Evolutionary conservation across 2,329 filamentous ascomycete genomes (phyloP), one percentile per base, ranked within the genome.

Genomic region (Myriosclerotinia curreyana): DNA sequence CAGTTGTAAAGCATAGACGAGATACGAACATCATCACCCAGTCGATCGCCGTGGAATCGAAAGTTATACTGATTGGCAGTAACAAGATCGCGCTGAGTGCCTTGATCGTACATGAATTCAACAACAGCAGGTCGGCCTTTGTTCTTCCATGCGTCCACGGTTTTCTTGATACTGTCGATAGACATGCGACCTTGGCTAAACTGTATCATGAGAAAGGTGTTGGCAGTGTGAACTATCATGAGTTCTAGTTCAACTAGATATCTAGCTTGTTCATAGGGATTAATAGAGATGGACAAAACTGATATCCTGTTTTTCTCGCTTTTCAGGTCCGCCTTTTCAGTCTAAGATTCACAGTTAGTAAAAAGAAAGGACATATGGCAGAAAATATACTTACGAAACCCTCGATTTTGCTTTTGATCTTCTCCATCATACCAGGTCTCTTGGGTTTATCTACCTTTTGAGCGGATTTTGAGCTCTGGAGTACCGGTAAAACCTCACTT

Each of bases 61-160:
- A 83, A 74, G 8, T 72, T 77, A 20, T 76, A 73, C 55, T 81
- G 72, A 66, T 83, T 82, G 53, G 75, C 72, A 14, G 75, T 68
- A 63, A 83, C 77, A 6, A 84, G 71, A 25, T 79, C 76, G 14
- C 77, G 76, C 68, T 84, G 81, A 11, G 80, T 82, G 25, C 72
- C 71, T 70, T 82, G 79, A 69, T 83, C 81, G 68, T 81, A 83
- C 67, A 79, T 77, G 69, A 83, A 83, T 65, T 83, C 79, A 11
- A 77, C 74, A 28, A 83, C 80, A 49, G 76, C 75, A 20, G 79
- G 77, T 14, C 80, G 74, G 56, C 81, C 80, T 64, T 79, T 80
- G 1, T 75, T 74, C 40, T 72, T 74, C 81, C 81, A 75, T 9
- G 52, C 58, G 34, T 74, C 72, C n/a, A 70, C 69, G 2, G 67